phyloP scores from a whole-genome alignment of 129 eudicot genomes.

The Flaveria brownii region DNA sequence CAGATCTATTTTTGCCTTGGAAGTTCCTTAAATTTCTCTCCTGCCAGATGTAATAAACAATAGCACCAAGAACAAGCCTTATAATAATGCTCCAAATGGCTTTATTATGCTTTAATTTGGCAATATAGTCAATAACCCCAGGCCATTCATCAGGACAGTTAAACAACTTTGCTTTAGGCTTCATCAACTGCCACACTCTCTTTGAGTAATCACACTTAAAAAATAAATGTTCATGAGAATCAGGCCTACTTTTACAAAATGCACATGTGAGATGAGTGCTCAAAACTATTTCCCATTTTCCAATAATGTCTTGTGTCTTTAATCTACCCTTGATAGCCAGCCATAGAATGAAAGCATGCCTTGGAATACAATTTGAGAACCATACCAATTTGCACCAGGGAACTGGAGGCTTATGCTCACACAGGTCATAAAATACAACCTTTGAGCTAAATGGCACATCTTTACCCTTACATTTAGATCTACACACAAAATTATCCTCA shows the following conservation, averaged over 20 bases:
- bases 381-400: background rate
- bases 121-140: too few relatives aligned
- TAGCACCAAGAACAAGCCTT: fast-evolving
- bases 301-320: background rate
- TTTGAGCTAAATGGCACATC: background rate
- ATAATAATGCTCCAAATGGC: too few relatives aligned
- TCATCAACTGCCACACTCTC: too few relatives aligned
- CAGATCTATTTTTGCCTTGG: too few relatives aligned
- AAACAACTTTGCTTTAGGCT: too few relatives aligned
- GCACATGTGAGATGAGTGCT: background rate
- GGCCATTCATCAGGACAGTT: too few relatives aligned
- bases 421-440: background rate
- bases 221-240: too few relatives aligned
- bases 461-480: background rate
- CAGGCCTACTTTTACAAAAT: background rate
- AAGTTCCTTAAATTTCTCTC: too few relatives aligned
- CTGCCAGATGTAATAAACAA: too few relatives aligned
- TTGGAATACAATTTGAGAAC: background rate
- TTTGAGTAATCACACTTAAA: too few relatives aligned
- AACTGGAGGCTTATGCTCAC: fast-evolving
- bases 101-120: too few relatives aligned
- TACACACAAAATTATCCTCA: background rate
- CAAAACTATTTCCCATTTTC: background rate
- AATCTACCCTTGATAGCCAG: background rate
- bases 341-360: background rate